Evolutionary conservation across 768 basidiomycete species (phyloP).

Genomic region (Rhodotorula graminis): DNA sequence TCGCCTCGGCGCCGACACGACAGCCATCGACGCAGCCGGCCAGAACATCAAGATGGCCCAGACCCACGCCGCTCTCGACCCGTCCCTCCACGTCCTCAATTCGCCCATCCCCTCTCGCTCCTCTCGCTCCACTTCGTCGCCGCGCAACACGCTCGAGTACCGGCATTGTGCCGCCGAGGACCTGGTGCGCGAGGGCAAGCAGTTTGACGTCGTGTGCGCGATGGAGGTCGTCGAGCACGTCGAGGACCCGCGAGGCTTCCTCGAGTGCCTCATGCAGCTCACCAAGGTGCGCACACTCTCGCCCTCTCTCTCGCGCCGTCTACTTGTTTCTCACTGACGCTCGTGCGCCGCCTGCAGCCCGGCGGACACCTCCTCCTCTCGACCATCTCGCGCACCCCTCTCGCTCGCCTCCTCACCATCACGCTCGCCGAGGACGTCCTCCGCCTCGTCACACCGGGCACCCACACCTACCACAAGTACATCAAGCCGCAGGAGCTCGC

Average conservation of each 20-base stretch:
- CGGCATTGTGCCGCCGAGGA: constrained; percentile 68
- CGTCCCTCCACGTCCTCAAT: constrained; percentile 76
- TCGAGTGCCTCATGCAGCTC: constrained; percentile 72
- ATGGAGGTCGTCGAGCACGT: constrained; percentile 99
- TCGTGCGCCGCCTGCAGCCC: no score
- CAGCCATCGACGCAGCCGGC: constrained; percentile 86
- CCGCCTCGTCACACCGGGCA: constrained; percentile 73
- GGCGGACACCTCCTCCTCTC: constrained; percentile 94
- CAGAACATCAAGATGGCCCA: constrained; percentile 81
- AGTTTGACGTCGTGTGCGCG: constrained; percentile 88
- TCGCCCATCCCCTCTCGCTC: constrained; percentile 76
- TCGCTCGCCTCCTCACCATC: constrained; percentile 66
- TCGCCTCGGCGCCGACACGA: constrained; percentile 75
- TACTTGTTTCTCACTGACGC: no score
- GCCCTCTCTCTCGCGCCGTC: background rate
- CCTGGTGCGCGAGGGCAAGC: constrained; percentile 58
- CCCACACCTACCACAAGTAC: constrained; percentile 87
- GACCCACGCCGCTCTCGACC: constrained; percentile 74
- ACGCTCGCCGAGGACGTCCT: constrained; percentile 76
- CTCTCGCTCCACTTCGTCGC: constrained; percentile 62
- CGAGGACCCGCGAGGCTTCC: constrained; percentile 78
- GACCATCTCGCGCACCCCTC: constrained; percentile 80
- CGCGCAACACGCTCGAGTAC: constrained; percentile 55
- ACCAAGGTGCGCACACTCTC: constrained; percentile 62
- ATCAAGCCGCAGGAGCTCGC: constrained; percentile 80